A percentile compares a stretch with the other conserved stretches of the same genome.
Conservation (phyloP, 1,139 yeast species). For the Saccharomyces hybrid region DNA sequence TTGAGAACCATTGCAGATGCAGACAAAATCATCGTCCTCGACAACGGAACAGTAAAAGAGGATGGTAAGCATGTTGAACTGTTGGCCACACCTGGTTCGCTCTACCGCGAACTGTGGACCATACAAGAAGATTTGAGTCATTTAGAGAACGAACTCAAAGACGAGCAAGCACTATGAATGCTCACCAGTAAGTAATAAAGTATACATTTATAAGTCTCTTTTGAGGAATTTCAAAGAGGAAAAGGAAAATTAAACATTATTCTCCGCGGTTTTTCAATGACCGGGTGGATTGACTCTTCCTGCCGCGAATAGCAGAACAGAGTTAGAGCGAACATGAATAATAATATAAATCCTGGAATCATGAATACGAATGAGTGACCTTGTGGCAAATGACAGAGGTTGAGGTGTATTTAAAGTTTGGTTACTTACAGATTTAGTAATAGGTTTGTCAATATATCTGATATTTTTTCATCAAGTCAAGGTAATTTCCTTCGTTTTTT, state of each 20-base stretch:
- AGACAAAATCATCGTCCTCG: slow-evolving; percentile 83
- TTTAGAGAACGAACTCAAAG: slow-evolving; percentile 33
- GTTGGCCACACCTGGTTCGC: slow-evolving; percentile 44
- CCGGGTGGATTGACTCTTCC: not conserved
- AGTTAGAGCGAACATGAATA: not conserved
- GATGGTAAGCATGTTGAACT: slow-evolving; percentile 75
- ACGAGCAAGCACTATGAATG: not conserved
- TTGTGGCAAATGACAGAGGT: not conserved
- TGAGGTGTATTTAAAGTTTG: not conserved
- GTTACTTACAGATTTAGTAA: not conserved
- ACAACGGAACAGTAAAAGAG: slow-evolving; percentile 72
- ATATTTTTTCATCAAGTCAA: not conserved
- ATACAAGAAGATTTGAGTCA: slow-evolving; percentile 77
- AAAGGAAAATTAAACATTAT: not conserved
- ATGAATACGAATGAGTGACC: not conserved
- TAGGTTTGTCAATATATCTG: not conserved
- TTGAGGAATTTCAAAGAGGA: not conserved
- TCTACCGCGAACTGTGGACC: slow-evolving; percentile 79
- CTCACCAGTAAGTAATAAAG: not conserved
- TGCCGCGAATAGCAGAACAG: not conserved
- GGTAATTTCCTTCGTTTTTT: not conserved
- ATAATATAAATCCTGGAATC: not conserved
- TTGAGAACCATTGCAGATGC: slow-evolving; percentile 90
- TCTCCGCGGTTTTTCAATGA: not conserved
- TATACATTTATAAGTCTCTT: not conserved